A percentile compares a stretch with the other conserved stretches of the same genome.
These are phyloP conservation scores for Metschnikowia noctiluminum DNA, from an alignment of 805 yeast species.

Conservation along the genomic window DNA sequence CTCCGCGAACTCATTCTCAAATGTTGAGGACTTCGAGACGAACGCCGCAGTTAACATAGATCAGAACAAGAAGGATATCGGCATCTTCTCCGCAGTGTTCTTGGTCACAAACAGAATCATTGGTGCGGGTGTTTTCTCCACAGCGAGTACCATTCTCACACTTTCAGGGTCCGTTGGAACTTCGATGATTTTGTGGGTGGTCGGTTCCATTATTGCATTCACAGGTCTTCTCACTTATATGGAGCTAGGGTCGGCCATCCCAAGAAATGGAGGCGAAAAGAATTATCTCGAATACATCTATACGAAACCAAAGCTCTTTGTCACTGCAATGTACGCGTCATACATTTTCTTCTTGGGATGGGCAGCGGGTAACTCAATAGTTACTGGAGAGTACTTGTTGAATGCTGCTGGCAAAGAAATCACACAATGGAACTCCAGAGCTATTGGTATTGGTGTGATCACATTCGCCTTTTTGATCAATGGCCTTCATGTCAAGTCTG, in stretches of 20 bases:
- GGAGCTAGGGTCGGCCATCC: constrained; percentile 75
- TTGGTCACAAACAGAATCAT: constrained; percentile 19
- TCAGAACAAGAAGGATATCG: constrained; percentile 43
- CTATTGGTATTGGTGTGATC: constrained; percentile 70
- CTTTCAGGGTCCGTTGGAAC: constrained; percentile 68
- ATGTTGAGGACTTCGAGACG: constrained; percentile 15
- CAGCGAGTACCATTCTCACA: constrained; percentile 19
- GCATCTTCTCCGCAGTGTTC: constrained; percentile 38
- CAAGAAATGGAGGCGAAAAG: constrained; percentile 84
- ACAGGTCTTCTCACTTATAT: constrained; percentile 54
- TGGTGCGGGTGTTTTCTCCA: constrained; percentile 23
- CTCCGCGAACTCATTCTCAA: constrained; percentile 5
- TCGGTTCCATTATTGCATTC: constrained; percentile 66
- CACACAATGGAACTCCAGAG: constrained; percentile 75
- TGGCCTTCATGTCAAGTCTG: constrained; percentile 57
- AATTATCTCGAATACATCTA: constrained; percentile 73
- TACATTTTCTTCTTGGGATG: constrained; percentile 75
- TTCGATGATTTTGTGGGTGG: constrained; percentile 67
- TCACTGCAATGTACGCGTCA: constrained; percentile 57
- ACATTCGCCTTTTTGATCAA: constrained; percentile 67
- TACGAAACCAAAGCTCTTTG: constrained; percentile 63
- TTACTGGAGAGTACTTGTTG: constrained; percentile 73
- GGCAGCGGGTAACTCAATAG: constrained; percentile 83
- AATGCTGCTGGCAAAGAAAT: constrained; percentile 68
- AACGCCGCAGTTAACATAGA: constrained; percentile 35